These are phyloP conservation scores for Alternaria sp. DNA, from an alignment of 2,329 filamentous ascomycete species.

Conservation along the genomic window DNA sequence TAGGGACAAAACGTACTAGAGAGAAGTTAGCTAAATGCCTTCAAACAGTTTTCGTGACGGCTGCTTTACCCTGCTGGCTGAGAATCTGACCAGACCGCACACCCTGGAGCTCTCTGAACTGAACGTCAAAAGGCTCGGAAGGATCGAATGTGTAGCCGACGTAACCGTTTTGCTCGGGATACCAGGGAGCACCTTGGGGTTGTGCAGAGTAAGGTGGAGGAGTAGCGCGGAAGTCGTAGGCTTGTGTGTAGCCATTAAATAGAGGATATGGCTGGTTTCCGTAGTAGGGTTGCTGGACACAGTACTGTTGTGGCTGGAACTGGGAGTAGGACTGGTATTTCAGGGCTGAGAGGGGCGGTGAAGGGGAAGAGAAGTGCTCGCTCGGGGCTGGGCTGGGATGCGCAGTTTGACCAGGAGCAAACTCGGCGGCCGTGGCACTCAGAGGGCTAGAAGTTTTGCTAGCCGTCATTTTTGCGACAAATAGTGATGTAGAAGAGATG, in stretches of 20 bases:
- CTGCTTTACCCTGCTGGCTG: not conserved
- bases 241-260: slow-evolving; percentile 2
- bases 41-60: no score
- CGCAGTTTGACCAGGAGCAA: not conserved
- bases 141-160: not conserved
- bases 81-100: not conserved
- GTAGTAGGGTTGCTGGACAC: not conserved
- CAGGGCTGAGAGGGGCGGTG: not conserved
- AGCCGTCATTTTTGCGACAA: not conserved
- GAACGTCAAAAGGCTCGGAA: not conserved
- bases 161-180: not conserved
- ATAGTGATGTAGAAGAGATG: not conserved
- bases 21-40: no score
- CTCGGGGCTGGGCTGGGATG: not conserved
- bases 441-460: not conserved
- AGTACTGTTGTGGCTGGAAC: not conserved
- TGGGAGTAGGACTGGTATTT: not conserved
- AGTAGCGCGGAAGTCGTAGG: not conserved
- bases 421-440: not conserved
- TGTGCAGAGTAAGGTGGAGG: not conserved
- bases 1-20: no score
- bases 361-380: slow-evolving; percentile 4
- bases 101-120: not conserved
- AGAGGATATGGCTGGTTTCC: not conserved
- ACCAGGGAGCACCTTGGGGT: not conserved